These are phyloP conservation scores for Suillus hirtellus DNA, from an alignment of 768 basidiomycete species.

Conservation along the genomic window DNA sequence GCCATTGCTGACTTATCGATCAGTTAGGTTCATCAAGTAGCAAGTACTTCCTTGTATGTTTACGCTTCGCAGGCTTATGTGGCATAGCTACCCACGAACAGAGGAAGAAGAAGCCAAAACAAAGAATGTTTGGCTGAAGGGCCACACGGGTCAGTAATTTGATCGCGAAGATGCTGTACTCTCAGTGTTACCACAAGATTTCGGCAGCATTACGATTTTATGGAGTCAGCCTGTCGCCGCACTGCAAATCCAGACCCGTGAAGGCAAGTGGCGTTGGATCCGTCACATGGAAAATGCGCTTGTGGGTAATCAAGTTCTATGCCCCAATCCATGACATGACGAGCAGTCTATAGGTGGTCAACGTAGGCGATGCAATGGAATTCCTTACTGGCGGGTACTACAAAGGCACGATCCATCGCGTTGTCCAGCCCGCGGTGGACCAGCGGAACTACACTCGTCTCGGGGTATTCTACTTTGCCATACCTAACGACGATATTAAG, in stretches of 20 bases:
- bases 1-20: not conserved
- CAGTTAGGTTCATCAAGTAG: slow-evolving; percentile 72
- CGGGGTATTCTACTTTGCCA: slow-evolving; percentile 58
- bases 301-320: slow-evolving; percentile 29
- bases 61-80: not conserved
- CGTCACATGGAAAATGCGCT: slow-evolving; percentile 59
- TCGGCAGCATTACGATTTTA: slow-evolving; percentile 55
- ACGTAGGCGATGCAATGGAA: slow-evolving; percentile 59
- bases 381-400: slow-evolving; percentile 64
- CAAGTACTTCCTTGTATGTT: slow-evolving; percentile 26
- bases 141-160: slow-evolving; percentile 48
- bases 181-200: slow-evolving; percentile 35
- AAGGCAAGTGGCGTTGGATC: slow-evolving; percentile 61
- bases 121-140: slow-evolving; percentile 61
- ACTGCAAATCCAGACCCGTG: slow-evolving; percentile 53
- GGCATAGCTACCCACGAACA: slow-evolving; percentile 47
- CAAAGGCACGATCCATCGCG: slow-evolving; percentile 59
- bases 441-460: slow-evolving; percentile 51
- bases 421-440: slow-evolving; percentile 57
- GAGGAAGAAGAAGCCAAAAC: slow-evolving; percentile 50
- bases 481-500: slow-evolving; percentile 50
- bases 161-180: not conserved
- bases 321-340: not conserved
- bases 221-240: slow-evolving; percentile 63
- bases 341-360: slow-evolving; percentile 46